Base-by-base conservation (phyloP, 2,329 filamentous ascomycete species). In the Trichoderma sp. region DNA sequence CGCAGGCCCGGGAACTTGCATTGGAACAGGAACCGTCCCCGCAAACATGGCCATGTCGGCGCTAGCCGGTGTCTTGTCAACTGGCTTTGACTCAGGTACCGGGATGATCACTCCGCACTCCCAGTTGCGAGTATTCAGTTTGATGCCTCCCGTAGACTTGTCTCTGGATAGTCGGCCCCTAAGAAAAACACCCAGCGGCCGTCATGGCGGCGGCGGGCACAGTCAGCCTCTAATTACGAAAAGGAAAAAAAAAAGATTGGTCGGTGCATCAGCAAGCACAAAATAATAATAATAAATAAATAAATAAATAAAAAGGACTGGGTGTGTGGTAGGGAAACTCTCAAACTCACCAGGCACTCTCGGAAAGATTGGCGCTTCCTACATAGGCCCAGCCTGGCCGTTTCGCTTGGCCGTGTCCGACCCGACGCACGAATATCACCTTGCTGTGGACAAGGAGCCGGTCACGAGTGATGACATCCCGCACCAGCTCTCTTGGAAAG, bases 371-470 rank as follows among this genome's bases (percentile, higher is more conserved):
- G 8, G 93, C 92, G 73, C 92, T 97, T 17, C 95, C 95, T 42
- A 97, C 80, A 75, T 98, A 98, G 2, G 86, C 90, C 90, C 92
- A 98, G 5, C 89, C 88, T 68, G 70, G 67, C 61, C 74, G 72
- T 39, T 58, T 13, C 39, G 64, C 57, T 25, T 70, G 42, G 34
- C 48, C 57, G 52, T 48, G 35, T 59, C 66, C 67, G 42, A 57
- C 64, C 32, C 70, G 57, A 25, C 81, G 80, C 27, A 86, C 85
- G 61, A 87, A 81, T 65, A 89, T 80, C 71, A 93, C 83, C 81
- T 99, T 99, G 79, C 88, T 96, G 79, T 99, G 95, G 82, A 96
- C 92, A 70, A 99, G 81, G 25, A 97, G 76, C 0, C 92, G 92
- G 3, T 80, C 72, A 39, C 94, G 84, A 27, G 82, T 85, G 70